phyloP scores from a whole-genome alignment of 139 green algal species.

The Eudorina sp. region DNA sequence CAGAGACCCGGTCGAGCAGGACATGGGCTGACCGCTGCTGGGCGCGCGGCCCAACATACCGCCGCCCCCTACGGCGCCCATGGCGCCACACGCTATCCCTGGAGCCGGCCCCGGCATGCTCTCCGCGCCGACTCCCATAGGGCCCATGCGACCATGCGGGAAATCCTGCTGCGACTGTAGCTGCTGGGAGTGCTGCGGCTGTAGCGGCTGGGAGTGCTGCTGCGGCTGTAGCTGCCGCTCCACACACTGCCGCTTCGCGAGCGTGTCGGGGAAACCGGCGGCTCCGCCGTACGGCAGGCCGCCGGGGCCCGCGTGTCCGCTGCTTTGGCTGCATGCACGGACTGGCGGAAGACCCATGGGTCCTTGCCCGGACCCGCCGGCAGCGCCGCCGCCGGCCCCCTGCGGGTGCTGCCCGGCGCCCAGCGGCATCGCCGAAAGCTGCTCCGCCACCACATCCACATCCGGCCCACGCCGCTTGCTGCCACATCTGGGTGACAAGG shows the following conservation, averaged over 20 bases:
- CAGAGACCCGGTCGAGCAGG: constrained; percentile 3
- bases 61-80: neutral
- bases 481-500: constrained; percentile 42
- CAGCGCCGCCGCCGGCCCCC: neutral
- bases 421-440: constrained; percentile 43
- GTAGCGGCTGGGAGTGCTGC: neutral
- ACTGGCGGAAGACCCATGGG: neutral
- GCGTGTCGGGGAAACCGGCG: neutral
- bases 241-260: neutral
- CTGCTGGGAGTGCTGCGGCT: neutral
- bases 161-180: neutral
- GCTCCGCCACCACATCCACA: constrained; percentile 47
- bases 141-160: neutral
- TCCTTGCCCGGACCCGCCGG: neutral
- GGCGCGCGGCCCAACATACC: neutral
- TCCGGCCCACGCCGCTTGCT: constrained; percentile 44
- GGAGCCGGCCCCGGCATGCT: neutral
- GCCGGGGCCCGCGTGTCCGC: neutral
- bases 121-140: neutral
- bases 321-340: neutral
- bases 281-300: neutral
- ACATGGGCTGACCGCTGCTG: constrained; percentile 15
- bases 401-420: neutral
- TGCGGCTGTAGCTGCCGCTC: neutral
- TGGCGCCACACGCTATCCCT: no score